Conservation (phyloP, 768 basidiomycete species). For the Pulveroboletus sp. region DNA sequence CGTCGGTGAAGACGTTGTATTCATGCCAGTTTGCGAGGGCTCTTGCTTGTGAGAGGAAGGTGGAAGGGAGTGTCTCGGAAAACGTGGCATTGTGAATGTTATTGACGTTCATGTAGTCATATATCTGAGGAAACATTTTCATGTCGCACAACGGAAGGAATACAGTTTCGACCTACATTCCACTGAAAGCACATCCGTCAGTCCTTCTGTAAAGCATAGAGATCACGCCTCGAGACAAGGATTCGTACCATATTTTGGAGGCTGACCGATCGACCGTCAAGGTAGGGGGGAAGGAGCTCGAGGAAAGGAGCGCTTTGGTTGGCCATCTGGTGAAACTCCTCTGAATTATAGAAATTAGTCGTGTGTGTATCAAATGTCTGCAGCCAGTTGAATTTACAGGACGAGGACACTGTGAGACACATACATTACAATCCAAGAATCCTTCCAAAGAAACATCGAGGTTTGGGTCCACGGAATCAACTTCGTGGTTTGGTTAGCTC, state of each 20-base stretch:
- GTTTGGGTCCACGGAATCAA: slow-evolving; percentile 60
- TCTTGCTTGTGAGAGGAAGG: slow-evolving; percentile 50
- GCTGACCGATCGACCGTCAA: slow-evolving; percentile 50
- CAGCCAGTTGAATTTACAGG: background rate
- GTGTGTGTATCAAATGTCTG: slow-evolving; percentile 50
- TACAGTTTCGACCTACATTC: slow-evolving; percentile 36
- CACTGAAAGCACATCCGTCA: slow-evolving; percentile 32
- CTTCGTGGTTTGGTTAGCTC: slow-evolving; percentile 30
- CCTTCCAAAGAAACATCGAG: slow-evolving; percentile 65
- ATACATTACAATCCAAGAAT: slow-evolving; percentile 55
- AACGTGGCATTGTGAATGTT: slow-evolving; percentile 63
- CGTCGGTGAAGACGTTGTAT: slow-evolving; percentile 59
- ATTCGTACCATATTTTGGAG: slow-evolving; percentile 54
- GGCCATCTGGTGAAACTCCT: slow-evolving; percentile 44
- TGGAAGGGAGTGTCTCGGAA: slow-evolving; percentile 40
- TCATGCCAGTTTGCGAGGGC: slow-evolving; percentile 72
- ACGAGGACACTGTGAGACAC: slow-evolving; percentile 6
- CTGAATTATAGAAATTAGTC: slow-evolving; percentile 51
- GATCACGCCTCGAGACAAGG: background rate
- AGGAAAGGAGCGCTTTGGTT: slow-evolving; percentile 48
- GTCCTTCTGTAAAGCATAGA: background rate
- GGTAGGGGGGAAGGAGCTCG: slow-evolving; percentile 42
- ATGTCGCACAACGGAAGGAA: background rate
- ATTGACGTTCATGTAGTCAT: slow-evolving; percentile 72
- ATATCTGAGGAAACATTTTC: slow-evolving; percentile 41